These are phyloP conservation scores for Henckelia pumila DNA, from an alignment of 257 asterid species.

Conservation along the genomic window DNA sequence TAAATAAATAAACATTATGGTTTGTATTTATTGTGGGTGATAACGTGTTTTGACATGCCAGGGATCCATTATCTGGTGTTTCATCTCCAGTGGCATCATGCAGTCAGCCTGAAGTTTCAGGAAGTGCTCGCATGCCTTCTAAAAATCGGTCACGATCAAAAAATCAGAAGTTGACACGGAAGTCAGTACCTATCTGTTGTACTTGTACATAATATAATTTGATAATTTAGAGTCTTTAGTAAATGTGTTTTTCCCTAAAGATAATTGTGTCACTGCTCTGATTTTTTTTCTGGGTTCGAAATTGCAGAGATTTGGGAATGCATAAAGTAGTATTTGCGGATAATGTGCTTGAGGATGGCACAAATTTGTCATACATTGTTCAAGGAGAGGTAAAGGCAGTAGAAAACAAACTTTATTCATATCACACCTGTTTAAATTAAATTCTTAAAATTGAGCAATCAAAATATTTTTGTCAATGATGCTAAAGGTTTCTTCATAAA, in stretches of 20 bases:
- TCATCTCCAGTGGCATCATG: conserved; percentile 35
- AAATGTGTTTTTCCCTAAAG: conserved; percentile 7
- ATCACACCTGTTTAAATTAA: conserved; percentile 7
- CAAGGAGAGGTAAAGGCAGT: conserved; percentile 60
- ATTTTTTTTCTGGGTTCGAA: conserved; percentile 9
- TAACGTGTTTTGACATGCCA: conserved; percentile 28
- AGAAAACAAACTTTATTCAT: conserved; percentile 17
- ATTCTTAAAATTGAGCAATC: conserved; percentile 10
- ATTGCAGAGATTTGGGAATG: conserved; percentile 74
- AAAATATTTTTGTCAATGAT: conserved; percentile 18
- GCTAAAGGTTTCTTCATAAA: conserved; percentile 17
- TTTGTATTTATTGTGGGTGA: conserved; percentile 12
- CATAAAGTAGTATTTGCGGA: conserved; percentile 67
- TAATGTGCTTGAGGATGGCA: conserved; percentile 66
- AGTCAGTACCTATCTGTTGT: conserved; percentile 43
- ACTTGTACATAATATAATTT: conserved; percentile 22
- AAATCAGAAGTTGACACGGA: conserved; percentile 68
- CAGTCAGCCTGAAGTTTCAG: conserved; percentile 38
- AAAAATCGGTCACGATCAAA: conserved; percentile 37
- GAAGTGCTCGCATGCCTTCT: conserved; percentile 38
- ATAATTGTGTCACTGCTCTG: conserved; percentile 20
- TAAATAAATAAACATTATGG: conserved; percentile 12
- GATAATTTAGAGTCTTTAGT: conserved; percentile 14
- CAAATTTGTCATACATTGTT: conserved; percentile 56
- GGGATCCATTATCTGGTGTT: conserved; percentile 49